phyloP scores from a whole-genome alignment of 169 alveolate genomes.

The Babesia ovis region DNA sequence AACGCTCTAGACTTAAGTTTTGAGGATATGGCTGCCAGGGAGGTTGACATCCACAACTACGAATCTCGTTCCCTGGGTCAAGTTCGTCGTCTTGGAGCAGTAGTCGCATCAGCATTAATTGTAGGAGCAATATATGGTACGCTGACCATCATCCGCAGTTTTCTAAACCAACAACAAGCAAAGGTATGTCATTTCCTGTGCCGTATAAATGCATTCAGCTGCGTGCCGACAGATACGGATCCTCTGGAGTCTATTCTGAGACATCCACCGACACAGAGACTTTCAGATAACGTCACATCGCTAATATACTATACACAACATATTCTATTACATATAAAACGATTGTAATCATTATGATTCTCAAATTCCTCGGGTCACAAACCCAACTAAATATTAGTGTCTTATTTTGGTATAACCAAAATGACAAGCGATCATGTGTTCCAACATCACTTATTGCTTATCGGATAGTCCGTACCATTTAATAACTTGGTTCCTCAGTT shows the following conservation, averaged over 20 bases:
- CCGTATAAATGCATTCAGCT: neutral
- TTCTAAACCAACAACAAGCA: conserved; percentile 37
- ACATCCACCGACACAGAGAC: neutral
- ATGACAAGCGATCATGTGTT: too few relatives aligned
- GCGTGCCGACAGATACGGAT: conserved; percentile 21
- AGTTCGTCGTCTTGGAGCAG: conserved; percentile 8
- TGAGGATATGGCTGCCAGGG: conserved; percentile 50
- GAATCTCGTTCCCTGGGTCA: conserved; percentile 9
- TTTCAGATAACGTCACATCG: neutral
- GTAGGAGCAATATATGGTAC: conserved; percentile 41
- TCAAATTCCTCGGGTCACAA: neutral
- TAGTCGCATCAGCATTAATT: conserved; percentile 37
- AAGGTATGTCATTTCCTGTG: conserved; percentile 10
- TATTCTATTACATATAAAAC: too few relatives aligned
- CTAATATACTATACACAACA: neutral
- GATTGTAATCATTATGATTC: neutral
- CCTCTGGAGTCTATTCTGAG: neutral
- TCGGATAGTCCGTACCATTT: conserved; percentile 40
- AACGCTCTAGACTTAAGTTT: conserved; percentile 20
- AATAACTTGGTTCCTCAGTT: neutral
- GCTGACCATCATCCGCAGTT: conserved; percentile 6
- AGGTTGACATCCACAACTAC: conserved; percentile 28
- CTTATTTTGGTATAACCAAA: neutral
- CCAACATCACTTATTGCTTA: neutral
- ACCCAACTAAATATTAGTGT: neutral